These are phyloP conservation scores for Cyclaneusma minus DNA, from an alignment of 2,329 filamentous ascomycete species.

Conservation along the genomic window DNA sequence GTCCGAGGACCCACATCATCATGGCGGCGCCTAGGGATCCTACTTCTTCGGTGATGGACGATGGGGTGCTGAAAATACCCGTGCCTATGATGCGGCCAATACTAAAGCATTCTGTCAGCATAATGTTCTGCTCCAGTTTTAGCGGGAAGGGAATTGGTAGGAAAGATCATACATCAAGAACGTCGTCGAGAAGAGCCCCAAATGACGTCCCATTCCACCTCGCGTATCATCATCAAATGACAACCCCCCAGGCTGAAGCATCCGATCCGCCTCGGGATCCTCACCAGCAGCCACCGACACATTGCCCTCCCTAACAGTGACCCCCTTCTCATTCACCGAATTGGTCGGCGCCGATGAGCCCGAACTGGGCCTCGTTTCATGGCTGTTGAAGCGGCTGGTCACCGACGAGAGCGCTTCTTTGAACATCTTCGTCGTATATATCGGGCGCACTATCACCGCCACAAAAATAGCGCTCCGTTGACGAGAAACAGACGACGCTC, in stretches of 20 bases:
- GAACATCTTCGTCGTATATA: too few relatives aligned
- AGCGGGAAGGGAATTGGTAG: too few relatives aligned
- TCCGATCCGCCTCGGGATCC: slow-evolving; percentile 2
- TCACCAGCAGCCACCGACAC: slow-evolving; percentile 17
- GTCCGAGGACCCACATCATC: slow-evolving; percentile 36
- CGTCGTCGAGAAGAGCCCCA: slow-evolving; percentile 8
- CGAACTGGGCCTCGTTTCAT: too few relatives aligned
- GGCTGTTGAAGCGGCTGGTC: too few relatives aligned
- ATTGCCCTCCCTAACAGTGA: slow-evolving; percentile 6
- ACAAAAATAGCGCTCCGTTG: too few relatives aligned
- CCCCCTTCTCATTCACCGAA: too few relatives aligned
- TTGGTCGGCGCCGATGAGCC: too few relatives aligned
- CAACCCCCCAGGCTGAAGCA: slow-evolving; percentile 6
- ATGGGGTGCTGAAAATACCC: slow-evolving; percentile 39
- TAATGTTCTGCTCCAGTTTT: too few relatives aligned
- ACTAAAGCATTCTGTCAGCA: too few relatives aligned
- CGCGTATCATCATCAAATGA: slow-evolving; percentile 7
- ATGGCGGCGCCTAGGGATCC: slow-evolving; percentile 37
- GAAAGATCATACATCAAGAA: slow-evolving; percentile 11
- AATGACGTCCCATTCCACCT: slow-evolving; percentile 8
- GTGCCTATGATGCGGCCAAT: slow-evolving; percentile 36
- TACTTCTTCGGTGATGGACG: slow-evolving; percentile 33
- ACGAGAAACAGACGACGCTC: too few relatives aligned
- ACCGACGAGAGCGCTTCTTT: too few relatives aligned
- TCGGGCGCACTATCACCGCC: too few relatives aligned